Conservation (phyloP, 805 yeast species). For the Saccharomycopsis amapae region DNA sequence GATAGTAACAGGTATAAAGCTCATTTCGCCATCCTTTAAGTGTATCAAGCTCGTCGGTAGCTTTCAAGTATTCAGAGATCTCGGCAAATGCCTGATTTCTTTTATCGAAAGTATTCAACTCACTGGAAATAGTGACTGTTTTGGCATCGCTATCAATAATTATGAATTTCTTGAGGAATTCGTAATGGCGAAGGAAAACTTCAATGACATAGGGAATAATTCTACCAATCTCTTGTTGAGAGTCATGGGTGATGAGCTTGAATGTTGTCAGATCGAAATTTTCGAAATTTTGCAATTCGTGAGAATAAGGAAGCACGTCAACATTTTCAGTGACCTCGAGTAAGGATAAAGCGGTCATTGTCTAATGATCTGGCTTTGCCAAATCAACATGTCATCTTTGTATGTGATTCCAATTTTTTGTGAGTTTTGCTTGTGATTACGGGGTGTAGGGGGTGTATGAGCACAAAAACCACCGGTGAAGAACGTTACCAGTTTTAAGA, state of each 20-base stretch:
- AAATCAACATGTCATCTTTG: no score
- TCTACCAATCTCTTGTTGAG: slow-evolving; percentile 29
- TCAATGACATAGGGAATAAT: slow-evolving; percentile 28
- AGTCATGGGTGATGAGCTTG: slow-evolving; percentile 30
- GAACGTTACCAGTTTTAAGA: no score
- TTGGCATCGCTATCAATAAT: slow-evolving; percentile 26
- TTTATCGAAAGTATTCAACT: slow-evolving; percentile 33
- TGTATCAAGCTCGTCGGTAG: slow-evolving; percentile 30
- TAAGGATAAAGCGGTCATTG: no score
- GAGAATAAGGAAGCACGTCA: slow-evolving; percentile 30
- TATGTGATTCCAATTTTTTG: no score
- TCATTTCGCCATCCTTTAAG: slow-evolving; percentile 82
- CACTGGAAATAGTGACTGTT: slow-evolving; percentile 28
- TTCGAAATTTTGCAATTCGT: slow-evolving; percentile 18
- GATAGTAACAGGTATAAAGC: slow-evolving; percentile 62
- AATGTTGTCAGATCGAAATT: slow-evolving; percentile 23
- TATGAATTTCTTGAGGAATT: slow-evolving; percentile 15
- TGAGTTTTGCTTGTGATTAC: no score
- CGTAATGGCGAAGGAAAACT: slow-evolving; percentile 23
- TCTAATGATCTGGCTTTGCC: no score
- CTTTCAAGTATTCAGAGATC: slow-evolving; percentile 38
- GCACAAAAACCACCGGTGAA: no score
- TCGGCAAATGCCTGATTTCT: slow-evolving; percentile 36
- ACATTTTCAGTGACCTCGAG: slow-evolving; percentile 25
- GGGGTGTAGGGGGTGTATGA: no score